Conservation (phyloP, 495 filamentous ascomycete genomes). For the Aspergillus coremiiformis region DNA sequence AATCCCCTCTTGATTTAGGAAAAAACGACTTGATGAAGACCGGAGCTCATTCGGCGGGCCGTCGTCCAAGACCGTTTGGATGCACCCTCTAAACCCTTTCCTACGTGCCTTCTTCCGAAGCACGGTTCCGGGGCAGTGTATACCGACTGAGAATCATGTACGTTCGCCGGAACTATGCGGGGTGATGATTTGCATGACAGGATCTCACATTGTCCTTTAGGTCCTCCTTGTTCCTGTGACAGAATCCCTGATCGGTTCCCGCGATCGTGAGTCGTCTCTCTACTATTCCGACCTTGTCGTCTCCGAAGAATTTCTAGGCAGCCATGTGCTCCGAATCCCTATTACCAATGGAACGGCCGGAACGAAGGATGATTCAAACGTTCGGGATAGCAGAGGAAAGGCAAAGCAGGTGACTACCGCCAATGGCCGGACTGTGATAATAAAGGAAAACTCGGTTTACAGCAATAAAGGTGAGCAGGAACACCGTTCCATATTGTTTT, state of each 20-base stretch:
- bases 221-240: slow-evolving; percentile 90
- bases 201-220: slow-evolving; percentile 27
- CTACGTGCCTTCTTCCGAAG: slow-evolving; percentile 97
- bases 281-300: slow-evolving; percentile 72
- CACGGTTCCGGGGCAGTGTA: slow-evolving; percentile 85
- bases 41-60: slow-evolving; percentile 30
- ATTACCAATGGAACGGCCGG: slow-evolving; percentile 42
- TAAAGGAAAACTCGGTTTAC: slow-evolving; percentile 90
- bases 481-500: not conserved
- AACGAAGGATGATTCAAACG: slow-evolving; percentile 64
- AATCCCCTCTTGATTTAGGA: slow-evolving; percentile 16
- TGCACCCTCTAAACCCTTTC: slow-evolving; percentile 99
- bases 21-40: slow-evolving; percentile 40
- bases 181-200: not conserved
- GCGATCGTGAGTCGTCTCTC: slow-evolving; percentile 78
- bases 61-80: slow-evolving; percentile 60
- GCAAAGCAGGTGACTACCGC: slow-evolving; percentile 86
- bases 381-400: slow-evolving; percentile 87
- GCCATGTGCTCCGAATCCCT: slow-evolving; percentile 89
- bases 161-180: slow-evolving; percentile 15
- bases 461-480: slow-evolving; percentile 78
- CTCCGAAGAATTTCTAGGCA: slow-evolving; percentile 90
- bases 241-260: slow-evolving; percentile 78
- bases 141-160: slow-evolving; percentile 84
- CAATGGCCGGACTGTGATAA: slow-evolving; percentile 87